A percentile compares a stretch with the other conserved stretches of the same genome.
Conservation (phyloP, 108 stramenopile genomes). For the Seminavis robusta region DNA sequence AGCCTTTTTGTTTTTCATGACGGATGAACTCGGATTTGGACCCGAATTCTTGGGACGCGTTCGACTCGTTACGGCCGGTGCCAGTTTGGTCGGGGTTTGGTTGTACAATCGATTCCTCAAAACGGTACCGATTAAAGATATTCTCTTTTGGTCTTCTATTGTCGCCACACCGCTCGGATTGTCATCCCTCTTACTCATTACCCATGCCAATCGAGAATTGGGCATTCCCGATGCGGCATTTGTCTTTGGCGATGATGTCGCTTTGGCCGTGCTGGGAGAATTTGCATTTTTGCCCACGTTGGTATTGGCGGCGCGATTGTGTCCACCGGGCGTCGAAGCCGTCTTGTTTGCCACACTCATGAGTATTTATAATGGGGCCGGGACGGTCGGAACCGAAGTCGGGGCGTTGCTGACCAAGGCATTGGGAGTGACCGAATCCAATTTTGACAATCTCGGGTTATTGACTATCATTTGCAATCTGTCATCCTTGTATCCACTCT, state of each 20-base stretch:
- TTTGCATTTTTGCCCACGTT: constrained; percentile 93
- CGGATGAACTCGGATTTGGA: constrained; percentile 87
- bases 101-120: constrained; percentile 59
- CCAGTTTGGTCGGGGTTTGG: constrained; percentile 84
- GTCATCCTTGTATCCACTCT: constrained; percentile 81
- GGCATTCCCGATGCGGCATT: constrained; percentile 92
- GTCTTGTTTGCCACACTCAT: constrained; percentile 93
- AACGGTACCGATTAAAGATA: constrained; percentile 64
- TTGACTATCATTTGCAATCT: constrained; percentile 88
- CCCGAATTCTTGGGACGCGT: constrained; percentile 94
- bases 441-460: constrained; percentile 83
- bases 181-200: constrained; percentile 77
- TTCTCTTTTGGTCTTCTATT: constrained; percentile 84
- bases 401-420: constrained; percentile 83
- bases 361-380: constrained; percentile 91
- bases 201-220: constrained; percentile 77
- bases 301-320: constrained; percentile 89
- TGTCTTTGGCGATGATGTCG: constrained; percentile 91
- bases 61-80: constrained; percentile 74
- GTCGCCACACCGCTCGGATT: constrained; percentile 71
- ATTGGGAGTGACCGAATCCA: constrained; percentile 82
- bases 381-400: constrained; percentile 84
- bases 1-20: constrained; percentile 92
- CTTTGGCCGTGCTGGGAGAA: constrained; percentile 83
- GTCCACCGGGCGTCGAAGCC: constrained; percentile 93